Conservation (phyloP, 208 protist species). For the Porcisia deanei region DNA sequence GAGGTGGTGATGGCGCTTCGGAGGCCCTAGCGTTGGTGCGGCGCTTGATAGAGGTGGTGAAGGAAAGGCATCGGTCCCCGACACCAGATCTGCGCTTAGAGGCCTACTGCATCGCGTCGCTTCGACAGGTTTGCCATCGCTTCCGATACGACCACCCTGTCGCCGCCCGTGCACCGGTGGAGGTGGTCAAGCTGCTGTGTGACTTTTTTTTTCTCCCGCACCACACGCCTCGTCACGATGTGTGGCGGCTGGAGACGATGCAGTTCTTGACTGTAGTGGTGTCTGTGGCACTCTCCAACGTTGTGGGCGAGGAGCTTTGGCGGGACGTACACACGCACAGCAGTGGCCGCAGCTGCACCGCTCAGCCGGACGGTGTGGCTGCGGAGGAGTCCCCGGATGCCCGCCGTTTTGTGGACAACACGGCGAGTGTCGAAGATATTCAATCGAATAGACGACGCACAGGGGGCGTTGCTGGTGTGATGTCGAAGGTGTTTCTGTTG, state of each 20-base stretch:
- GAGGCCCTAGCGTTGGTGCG: slow-evolving; percentile 13
- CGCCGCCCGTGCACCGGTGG: slow-evolving; percentile 30
- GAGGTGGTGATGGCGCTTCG: background rate
- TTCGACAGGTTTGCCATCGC: slow-evolving; percentile 39
- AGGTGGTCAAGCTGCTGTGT: slow-evolving; percentile 54
- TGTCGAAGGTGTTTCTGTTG: background rate
- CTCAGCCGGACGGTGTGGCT: slow-evolving; percentile 1
- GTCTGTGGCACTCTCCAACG: slow-evolving; percentile 34
- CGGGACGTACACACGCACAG: slow-evolving; percentile 23
- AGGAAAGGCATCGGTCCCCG: slow-evolving; percentile 41
- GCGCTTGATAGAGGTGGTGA: slow-evolving; percentile 30
- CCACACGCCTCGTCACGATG: slow-evolving; percentile 50
- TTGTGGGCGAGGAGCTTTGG: slow-evolving; percentile 46
- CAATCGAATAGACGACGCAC: background rate
- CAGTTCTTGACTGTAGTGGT: slow-evolving; percentile 51
- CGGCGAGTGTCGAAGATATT: background rate
- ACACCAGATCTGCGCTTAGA: slow-evolving; percentile 55
- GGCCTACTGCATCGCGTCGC: slow-evolving; percentile 45
- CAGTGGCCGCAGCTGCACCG: background rate
- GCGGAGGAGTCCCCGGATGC: background rate
- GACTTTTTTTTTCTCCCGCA: slow-evolving; percentile 49
- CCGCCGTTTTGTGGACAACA: too few relatives aligned
- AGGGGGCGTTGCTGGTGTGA: background rate
- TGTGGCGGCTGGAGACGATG: slow-evolving; percentile 71
- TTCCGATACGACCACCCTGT: slow-evolving; percentile 51